Percentiles rank a stretch among this genome's conserved stretches.
Evolutionary conservation across 73 alveolate genomes (phyloP).

Genomic region (Breviolum minutum): DNA sequence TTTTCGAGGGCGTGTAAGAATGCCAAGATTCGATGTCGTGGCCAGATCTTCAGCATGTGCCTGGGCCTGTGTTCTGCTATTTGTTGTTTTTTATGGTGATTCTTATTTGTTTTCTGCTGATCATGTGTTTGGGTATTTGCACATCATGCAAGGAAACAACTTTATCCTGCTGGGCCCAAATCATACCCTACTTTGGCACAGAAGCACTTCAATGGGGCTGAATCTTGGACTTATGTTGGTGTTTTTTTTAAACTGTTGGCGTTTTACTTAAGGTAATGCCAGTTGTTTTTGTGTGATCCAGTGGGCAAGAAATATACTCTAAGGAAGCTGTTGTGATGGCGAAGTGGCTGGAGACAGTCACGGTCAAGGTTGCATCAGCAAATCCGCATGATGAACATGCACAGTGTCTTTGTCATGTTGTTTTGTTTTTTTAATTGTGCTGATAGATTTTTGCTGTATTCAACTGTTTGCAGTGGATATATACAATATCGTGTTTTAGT

Average conservation of each 20-base stretch:
- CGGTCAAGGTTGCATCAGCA: not conserved
- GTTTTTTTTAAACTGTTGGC: too few relatives aligned
- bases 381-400: not conserved
- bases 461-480: too few relatives aligned
- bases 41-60: not conserved
- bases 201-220: conserved; percentile 9
- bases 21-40: not conserved
- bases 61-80: not conserved
- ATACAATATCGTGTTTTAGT: too few relatives aligned
- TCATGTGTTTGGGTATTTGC: not conserved
- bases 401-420: not conserved
- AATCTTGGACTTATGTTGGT: too few relatives aligned
- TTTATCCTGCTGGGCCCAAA: not conserved
- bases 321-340: conserved; percentile 10
- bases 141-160: not conserved
- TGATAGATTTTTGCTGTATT: too few relatives aligned
- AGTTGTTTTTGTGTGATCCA: too few relatives aligned
- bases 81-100: not conserved
- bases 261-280: too few relatives aligned
- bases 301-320: too few relatives aligned
- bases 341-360: not conserved
- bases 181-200: not conserved
- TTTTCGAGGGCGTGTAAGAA: not conserved
- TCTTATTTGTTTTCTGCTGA: not conserved
- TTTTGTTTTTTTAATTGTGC: not conserved